Percentiles rank a stretch among this genome's conserved stretches.
Conservation (phyloP, 805 yeast species). For the Candida loeiensis region DNA sequence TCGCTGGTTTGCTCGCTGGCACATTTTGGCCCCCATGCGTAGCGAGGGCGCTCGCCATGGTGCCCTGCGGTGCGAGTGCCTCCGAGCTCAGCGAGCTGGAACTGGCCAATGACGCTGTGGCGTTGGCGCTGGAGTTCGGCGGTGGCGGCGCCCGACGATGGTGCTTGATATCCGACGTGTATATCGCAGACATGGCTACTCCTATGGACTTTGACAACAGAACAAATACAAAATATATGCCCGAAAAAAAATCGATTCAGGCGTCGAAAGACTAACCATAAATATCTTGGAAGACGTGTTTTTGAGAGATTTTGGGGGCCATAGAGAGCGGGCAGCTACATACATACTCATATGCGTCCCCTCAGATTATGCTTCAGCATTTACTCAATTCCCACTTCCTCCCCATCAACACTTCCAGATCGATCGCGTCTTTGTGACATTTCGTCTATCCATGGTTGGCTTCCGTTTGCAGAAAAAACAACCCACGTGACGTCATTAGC, state of each 20-base stretch:
- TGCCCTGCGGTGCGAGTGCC: conserved; percentile 3
- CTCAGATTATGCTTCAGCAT: too few relatives aligned
- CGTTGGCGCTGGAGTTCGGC: conserved; percentile 18
- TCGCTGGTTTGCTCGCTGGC: not conserved
- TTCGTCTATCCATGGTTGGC: conserved; percentile 2
- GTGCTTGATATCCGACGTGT: conserved; percentile 38
- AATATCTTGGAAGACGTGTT: too few relatives aligned
- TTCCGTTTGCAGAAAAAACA: conserved; percentile 2
- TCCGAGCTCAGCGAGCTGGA: not conserved
- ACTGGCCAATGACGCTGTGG: conserved; percentile 5
- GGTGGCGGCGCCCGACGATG: conserved; percentile 47
- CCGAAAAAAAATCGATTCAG: conserved; percentile 2
- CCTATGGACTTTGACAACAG: conserved; percentile 1
- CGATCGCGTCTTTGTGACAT: conserved; percentile 3
- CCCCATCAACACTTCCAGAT: not conserved
- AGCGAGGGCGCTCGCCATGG: conserved; percentile 6
- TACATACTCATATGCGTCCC: too few relatives aligned
- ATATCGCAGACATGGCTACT: conserved; percentile 34
- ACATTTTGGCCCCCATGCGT: not conserved
- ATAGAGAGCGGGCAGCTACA: too few relatives aligned
- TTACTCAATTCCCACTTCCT: not conserved
- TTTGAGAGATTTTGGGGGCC: too few relatives aligned
- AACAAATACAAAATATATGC: conserved; percentile 1
- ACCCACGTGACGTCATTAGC: conserved; percentile 1
- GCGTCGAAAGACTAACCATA: not conserved